A percentile compares a stretch with the other conserved stretches of the same genome.
Evolutionary conservation across 257 asterid species (phyloP).

Genomic region (Leptodermis oblonga): DNA sequence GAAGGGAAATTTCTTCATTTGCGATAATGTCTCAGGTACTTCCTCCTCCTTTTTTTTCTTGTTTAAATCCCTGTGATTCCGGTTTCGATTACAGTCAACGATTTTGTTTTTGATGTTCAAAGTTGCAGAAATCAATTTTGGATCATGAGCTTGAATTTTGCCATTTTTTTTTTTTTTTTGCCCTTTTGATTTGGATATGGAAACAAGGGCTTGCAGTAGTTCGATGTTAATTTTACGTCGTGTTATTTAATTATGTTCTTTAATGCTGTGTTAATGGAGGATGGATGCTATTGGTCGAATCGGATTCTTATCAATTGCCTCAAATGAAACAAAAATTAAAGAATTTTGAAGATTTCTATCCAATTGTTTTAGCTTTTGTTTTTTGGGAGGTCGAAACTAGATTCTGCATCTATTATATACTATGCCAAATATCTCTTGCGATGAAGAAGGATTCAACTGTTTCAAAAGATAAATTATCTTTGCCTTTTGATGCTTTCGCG

Average conservation of each 20-base stretch:
- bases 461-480: background rate
- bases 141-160: background rate
- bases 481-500: background rate
- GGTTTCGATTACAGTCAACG: background rate
- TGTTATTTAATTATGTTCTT: background rate
- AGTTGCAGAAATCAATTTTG: background rate
- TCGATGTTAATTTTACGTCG: background rate
- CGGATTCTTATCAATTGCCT: background rate
- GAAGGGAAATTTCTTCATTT: background rate
- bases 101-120: background rate
- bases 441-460: background rate
- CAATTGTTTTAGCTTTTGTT: background rate
- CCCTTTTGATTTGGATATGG: background rate
- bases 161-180: background rate
- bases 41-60: background rate
- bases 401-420: no score
- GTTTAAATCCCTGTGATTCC: background rate
- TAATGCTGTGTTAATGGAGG: background rate
- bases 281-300: background rate
- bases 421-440: background rate
- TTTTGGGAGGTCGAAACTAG: no score
- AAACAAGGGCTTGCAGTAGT: background rate
- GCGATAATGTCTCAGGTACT: conserved; percentile 39
- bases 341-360: background rate
- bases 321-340: background rate